Percentiles rank a stretch among this genome's conserved stretches.
Conservation (phyloP, 164 flowering plant species). For the Cinnamomum micranthum region DNA sequence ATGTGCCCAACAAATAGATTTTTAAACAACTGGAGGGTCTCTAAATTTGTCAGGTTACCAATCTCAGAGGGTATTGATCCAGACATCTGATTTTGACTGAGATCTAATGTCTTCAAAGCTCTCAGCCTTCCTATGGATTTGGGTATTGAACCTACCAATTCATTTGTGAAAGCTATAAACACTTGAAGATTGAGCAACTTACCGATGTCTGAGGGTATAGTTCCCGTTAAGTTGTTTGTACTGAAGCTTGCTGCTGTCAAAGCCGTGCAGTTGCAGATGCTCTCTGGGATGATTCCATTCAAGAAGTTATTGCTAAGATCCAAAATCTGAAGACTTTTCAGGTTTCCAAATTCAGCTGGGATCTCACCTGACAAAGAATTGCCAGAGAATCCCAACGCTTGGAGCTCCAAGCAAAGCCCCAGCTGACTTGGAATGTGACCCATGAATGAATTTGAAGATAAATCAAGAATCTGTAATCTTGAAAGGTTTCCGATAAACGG, state of each 20-base stretch:
- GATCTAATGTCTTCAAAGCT: constrained; percentile 38
- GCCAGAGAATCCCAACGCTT: constrained; percentile 24
- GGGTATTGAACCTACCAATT: constrained; percentile 57
- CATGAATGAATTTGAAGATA: constrained; percentile 45
- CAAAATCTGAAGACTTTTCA: constrained; percentile 35
- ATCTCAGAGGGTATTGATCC: constrained; percentile 54
- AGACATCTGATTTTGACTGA: constrained; percentile 47
- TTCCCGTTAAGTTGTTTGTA: constrained; percentile 58
- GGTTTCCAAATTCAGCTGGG: constrained; percentile 50
- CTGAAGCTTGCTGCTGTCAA: constrained; percentile 30
- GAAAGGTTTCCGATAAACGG: constrained; percentile 65
- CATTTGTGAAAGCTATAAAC: constrained; percentile 36
- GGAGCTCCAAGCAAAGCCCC: constrained; percentile 40
- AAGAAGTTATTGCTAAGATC: constrained; percentile 48
- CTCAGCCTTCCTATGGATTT: constrained; percentile 44
- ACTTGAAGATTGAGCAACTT: constrained; percentile 44
- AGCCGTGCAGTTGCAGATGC: constrained; percentile 48
- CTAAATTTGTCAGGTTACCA: constrained; percentile 47
- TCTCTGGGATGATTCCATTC: constrained; percentile 50
- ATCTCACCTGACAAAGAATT: constrained; percentile 60
- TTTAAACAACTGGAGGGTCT: constrained; percentile 31
- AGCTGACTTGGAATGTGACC: constrained; percentile 53
- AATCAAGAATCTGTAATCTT: constrained; percentile 60
- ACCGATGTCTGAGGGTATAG: constrained; percentile 47
- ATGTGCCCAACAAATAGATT: constrained; percentile 47